phyloP scores from a whole-genome alignment of 352 stramenopile genomes.

The Globisporangium radiosum region DNA sequence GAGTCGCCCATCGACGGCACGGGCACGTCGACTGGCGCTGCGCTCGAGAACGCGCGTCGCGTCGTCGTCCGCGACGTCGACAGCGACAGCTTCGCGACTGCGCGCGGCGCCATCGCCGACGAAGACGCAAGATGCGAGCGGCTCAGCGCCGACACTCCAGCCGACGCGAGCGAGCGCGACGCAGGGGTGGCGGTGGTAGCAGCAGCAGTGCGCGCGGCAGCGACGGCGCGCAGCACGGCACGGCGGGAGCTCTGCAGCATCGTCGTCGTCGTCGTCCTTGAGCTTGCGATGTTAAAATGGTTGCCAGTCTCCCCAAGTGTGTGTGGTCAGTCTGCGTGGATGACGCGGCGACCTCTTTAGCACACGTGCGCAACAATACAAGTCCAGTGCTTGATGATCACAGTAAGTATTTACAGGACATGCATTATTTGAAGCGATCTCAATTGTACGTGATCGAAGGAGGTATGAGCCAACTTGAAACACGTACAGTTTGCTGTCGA shows the following conservation, averaged over 20 bases:
- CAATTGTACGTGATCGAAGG: not conserved
- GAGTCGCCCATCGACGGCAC: constrained; percentile 92
- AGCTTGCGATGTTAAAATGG: not conserved
- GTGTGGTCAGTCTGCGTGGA: not conserved
- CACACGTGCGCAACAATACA: no score
- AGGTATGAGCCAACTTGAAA: not conserved
- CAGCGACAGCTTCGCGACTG: constrained; percentile 6
- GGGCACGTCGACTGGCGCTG: constrained; percentile 28
- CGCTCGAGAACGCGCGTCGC: constrained; percentile 31
- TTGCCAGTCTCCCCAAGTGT: not conserved
- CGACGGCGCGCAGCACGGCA: constrained; percentile 15
- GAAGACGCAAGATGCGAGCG: not conserved
- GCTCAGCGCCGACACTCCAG: constrained; percentile 1
- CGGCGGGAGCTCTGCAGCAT: constrained; percentile 23
- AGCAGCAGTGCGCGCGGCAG: constrained; percentile 18
- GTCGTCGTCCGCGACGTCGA: constrained; percentile 3
- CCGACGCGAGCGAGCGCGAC: constrained; percentile 3
- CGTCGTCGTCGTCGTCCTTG: not conserved
- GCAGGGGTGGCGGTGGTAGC: constrained; percentile 9
- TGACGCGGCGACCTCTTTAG: not conserved
- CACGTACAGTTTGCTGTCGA: not conserved
- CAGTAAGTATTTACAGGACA: no score
- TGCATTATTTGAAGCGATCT: not conserved
- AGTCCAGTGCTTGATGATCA: no score
- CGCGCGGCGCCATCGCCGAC: not conserved